Evolutionary conservation across 208 protist genomes (phyloP).

Genomic region (Tritrichomonas foetus): DNA sequence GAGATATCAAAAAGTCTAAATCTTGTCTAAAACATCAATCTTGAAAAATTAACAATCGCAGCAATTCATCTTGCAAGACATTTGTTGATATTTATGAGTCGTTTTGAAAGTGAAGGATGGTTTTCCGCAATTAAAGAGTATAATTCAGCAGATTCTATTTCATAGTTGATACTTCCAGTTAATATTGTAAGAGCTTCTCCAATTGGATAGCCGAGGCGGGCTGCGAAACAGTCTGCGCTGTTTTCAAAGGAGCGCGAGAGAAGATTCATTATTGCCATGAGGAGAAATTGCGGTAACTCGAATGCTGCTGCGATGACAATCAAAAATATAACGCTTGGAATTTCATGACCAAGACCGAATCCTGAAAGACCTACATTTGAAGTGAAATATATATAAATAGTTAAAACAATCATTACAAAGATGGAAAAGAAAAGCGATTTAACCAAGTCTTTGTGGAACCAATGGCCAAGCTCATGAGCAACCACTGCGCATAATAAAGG

Average conservation of each 20-base stretch:
- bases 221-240: neutral
- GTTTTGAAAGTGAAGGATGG: neutral
- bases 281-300: neutral
- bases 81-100: neutral
- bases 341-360: neutral
- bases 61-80: neutral
- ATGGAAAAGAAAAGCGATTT: neutral
- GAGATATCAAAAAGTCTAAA: no score
- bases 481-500: neutral
- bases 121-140: neutral
- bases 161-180: neutral
- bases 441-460: neutral
- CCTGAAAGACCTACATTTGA: neutral
- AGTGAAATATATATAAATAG: neutral
- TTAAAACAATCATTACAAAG: neutral
- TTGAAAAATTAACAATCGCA: no score
- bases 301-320: neutral
- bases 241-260: neutral
- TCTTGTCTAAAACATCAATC: no score
- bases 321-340: neutral
- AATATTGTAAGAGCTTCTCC: neutral
- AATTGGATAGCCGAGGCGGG: neutral
- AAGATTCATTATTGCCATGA: neutral
- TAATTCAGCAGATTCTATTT: neutral
- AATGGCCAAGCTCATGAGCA: constrained; percentile 15